Evolutionary conservation across 768 basidiomycete genomes (phyloP).

Genomic region (Hygrocybe punicea): DNA sequence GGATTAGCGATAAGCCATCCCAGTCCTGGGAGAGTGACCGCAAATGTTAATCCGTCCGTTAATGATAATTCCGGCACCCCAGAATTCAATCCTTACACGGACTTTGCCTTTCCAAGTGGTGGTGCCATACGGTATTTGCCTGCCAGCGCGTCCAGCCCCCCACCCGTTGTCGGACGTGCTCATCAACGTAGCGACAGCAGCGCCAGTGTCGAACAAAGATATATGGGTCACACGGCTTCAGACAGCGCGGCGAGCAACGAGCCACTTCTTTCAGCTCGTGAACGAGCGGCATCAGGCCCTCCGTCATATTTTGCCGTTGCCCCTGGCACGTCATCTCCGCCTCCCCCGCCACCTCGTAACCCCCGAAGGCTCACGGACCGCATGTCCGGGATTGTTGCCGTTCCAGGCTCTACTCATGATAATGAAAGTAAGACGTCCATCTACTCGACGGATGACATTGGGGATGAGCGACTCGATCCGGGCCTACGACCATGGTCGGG

Average conservation of each 20-base stretch:
- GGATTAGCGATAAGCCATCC: slow-evolving; percentile 20
- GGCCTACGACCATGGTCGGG: slow-evolving; percentile 37
- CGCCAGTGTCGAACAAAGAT: background rate
- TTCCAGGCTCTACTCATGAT: slow-evolving; percentile 9
- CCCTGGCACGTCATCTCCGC: slow-evolving; percentile 18
- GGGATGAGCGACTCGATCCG: slow-evolving; percentile 47
- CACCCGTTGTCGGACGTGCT: slow-evolving; percentile 25
- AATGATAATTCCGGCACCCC: slow-evolving; percentile 28
- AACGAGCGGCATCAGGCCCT: slow-evolving; percentile 21
- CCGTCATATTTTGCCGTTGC: slow-evolving; percentile 17
- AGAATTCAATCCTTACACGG: slow-evolving; percentile 53
- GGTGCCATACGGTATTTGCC: slow-evolving; percentile 40
- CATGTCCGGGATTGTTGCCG: background rate
- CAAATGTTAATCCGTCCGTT: slow-evolving; percentile 33
- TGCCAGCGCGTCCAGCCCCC: slow-evolving; percentile 46
- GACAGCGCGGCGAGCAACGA: slow-evolving; percentile 59
- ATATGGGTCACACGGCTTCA: slow-evolving; percentile 41
- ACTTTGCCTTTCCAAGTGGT: slow-evolving; percentile 35
- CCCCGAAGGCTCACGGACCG: slow-evolving; percentile 26
- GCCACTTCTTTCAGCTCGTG: slow-evolving; percentile 51
- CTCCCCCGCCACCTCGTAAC: slow-evolving; percentile 37
- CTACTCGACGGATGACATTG: slow-evolving; percentile 34
- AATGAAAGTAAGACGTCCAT: slow-evolving; percentile 29
- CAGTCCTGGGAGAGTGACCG: slow-evolving; percentile 8
- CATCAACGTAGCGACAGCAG: background rate